Percentiles rank a stretch among this genome's conserved stretches.
phyloP scores from a whole-genome alignment of 371 early-diverging fungal species.

The Vairimorpha ceranae region DNA sequence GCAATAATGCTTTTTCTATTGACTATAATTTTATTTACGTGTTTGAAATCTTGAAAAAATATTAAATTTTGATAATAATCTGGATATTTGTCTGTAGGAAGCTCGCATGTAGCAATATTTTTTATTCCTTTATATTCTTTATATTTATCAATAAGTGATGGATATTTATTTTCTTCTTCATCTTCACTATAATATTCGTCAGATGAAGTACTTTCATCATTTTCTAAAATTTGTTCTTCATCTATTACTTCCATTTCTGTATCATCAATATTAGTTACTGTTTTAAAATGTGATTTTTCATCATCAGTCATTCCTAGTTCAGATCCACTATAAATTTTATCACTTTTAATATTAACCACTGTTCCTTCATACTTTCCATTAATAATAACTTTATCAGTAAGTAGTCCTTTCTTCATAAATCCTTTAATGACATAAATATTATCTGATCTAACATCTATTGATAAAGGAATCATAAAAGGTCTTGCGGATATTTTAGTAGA shows the following conservation, averaged over 20 bases:
- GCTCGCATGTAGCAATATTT: slow-evolving; percentile 46
- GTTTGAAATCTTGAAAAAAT: slow-evolving; percentile 46
- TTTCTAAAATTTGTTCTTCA: slow-evolving; percentile 7
- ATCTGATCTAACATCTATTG: not conserved
- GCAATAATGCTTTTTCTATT: slow-evolving; percentile 25
- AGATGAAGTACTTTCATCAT: not conserved
- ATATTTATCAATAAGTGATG: slow-evolving; percentile 49
- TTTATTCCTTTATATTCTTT: slow-evolving; percentile 45
- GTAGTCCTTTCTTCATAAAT: slow-evolving; percentile 55
- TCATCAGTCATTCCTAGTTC: slow-evolving; percentile 4
- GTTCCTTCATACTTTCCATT: slow-evolving; percentile 52
- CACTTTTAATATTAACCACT: slow-evolving; percentile 24
- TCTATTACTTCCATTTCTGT: slow-evolving; percentile 30
- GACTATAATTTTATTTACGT: slow-evolving; percentile 24
- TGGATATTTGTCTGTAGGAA: slow-evolving; percentile 38
- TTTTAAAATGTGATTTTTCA: not conserved
- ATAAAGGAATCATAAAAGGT: slow-evolving; percentile 53
- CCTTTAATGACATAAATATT: slow-evolving; percentile 41
- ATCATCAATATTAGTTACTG: slow-evolving; percentile 4
- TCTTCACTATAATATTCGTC: not conserved
- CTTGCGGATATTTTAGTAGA: slow-evolving; percentile 47
- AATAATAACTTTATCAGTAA: slow-evolving; percentile 49
- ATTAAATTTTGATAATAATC: slow-evolving; percentile 53
- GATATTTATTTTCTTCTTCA: slow-evolving; percentile 12
- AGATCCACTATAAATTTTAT: slow-evolving; percentile 9